phyloP scores from a whole-genome alignment of 2,329 filamentous ascomycete genomes.

The Pyrenochaeta sp. region DNA sequence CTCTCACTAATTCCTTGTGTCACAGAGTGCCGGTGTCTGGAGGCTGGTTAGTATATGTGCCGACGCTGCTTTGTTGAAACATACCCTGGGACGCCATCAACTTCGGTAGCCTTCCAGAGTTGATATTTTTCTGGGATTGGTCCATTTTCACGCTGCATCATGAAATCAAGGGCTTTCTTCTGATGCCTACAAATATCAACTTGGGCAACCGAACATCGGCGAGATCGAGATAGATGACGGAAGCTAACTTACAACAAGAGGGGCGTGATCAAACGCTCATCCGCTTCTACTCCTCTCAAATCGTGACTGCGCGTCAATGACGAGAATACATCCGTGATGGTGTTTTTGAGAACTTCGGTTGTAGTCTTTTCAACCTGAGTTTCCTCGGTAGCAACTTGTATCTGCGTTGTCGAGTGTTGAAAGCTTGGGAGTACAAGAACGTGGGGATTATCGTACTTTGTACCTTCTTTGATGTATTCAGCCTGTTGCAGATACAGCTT shows the following conservation, averaged over 20 bases:
- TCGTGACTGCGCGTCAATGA: constrained; percentile 25
- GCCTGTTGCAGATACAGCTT: constrained; percentile 38
- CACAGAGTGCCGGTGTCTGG: constrained; percentile 50
- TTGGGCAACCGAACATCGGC: background rate
- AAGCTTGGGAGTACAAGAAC: constrained; percentile 23
- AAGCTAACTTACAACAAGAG: constrained; percentile 19
- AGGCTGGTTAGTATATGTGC: background rate
- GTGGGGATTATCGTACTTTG: constrained; percentile 37
- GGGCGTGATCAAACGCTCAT: constrained; percentile 25
- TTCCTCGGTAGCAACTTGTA: constrained; percentile 4
- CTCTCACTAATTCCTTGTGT: constrained; percentile 47
- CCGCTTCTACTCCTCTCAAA: constrained; percentile 27
- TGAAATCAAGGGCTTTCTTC: constrained; percentile 38
- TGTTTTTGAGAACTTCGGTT: constrained; percentile 18
- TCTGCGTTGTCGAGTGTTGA: constrained; percentile 1
- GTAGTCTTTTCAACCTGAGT: constrained; percentile 1
- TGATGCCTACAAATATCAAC: constrained; percentile 23
- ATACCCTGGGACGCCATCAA: constrained; percentile 30
- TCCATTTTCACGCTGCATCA: constrained; percentile 39
- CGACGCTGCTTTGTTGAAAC: background rate
- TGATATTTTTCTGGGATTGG: constrained; percentile 35
- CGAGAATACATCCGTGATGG: constrained; percentile 27
- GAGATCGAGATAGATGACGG: background rate
- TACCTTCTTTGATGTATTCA: constrained; percentile 18
- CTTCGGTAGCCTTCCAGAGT: constrained; percentile 32